These are phyloP conservation scores for Aspergillus conjunctus DNA, from an alignment of 495 filamentous ascomycete genomes.

Conservation along the genomic window DNA sequence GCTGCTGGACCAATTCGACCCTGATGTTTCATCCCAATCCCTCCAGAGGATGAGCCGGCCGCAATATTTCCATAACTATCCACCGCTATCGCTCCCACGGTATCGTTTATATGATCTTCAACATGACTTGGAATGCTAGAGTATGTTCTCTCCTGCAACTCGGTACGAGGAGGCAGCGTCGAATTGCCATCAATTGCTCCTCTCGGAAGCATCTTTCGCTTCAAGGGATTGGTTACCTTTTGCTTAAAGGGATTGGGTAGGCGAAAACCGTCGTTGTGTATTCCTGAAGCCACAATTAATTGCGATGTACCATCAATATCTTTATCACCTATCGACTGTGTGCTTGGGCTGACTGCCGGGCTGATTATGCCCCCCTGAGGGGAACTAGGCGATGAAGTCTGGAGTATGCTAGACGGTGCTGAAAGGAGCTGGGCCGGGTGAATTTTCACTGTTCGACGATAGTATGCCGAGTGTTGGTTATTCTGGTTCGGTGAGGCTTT, in stretches of 20 bases:
- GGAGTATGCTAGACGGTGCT: constrained; percentile 14
- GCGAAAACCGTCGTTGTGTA: neutral
- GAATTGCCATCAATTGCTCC: constrained; percentile 7
- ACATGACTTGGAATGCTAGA: neutral
- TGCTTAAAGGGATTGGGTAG: neutral
- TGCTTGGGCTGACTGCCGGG: neutral
- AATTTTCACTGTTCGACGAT: constrained; percentile 24
- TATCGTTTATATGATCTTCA: constrained; percentile 74
- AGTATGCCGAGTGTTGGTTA: constrained; percentile 18
- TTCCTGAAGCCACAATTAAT: neutral
- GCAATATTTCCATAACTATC: constrained; percentile 85
- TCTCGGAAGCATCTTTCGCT: too few relatives aligned
- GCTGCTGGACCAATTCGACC: constrained; percentile 91
- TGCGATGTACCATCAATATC: constrained; percentile 16
- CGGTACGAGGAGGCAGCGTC: neutral
- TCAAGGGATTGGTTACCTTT: neutral
- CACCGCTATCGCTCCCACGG: constrained; percentile 91
- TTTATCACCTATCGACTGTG: neutral
- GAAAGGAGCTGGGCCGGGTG: constrained; percentile 22
- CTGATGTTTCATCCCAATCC: constrained; percentile 96
- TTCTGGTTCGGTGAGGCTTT: constrained; percentile 24
- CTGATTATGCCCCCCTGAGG: neutral
- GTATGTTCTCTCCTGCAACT: neutral
- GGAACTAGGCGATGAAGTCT: constrained; percentile 13
- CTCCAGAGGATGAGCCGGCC: constrained; percentile 97